phyloP scores from a whole-genome alignment of 2,329 filamentous ascomycete species.

The Chaetothyriales sp. region DNA sequence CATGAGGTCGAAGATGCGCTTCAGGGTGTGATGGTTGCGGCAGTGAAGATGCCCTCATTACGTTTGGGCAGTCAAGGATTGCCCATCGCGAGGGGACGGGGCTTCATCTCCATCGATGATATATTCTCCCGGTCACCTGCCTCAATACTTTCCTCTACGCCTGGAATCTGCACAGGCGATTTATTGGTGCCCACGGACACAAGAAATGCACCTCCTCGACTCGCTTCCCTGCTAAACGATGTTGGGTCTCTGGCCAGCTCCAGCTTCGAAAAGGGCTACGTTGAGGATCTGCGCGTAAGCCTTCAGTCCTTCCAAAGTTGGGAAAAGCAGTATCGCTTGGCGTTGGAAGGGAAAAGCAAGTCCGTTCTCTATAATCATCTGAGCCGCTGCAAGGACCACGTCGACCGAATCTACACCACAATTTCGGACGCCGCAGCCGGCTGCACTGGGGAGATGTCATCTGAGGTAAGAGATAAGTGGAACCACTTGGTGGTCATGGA shows the following conservation, averaged over 20 bases:
- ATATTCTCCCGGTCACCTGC: neutral
- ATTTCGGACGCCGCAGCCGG: neutral
- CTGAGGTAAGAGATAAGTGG: neutral
- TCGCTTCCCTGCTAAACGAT: neutral
- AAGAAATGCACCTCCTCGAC: neutral
- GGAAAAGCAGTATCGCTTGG: neutral
- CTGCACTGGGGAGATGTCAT: neutral
- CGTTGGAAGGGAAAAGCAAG: neutral
- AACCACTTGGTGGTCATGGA: neutral
- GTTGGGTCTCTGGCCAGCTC: neutral
- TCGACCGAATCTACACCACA: neutral
- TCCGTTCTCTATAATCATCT: neutral
- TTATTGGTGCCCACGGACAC: neutral
- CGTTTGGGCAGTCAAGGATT: neutral
- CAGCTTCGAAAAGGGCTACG: neutral
- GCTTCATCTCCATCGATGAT: neutral
- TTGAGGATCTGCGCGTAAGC: neutral
- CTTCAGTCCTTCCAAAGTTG: neutral
- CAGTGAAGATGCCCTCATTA: neutral
- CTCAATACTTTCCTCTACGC: neutral
- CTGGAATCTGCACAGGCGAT: neutral
- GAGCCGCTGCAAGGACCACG: neutral
- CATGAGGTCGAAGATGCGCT: slow-evolving; percentile 4
- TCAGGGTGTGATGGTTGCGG: neutral
- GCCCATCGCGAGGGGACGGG: neutral